These are phyloP conservation scores for Phoma sp. DNA, from an alignment of 2,329 filamentous ascomycete species.

Conservation along the genomic window DNA sequence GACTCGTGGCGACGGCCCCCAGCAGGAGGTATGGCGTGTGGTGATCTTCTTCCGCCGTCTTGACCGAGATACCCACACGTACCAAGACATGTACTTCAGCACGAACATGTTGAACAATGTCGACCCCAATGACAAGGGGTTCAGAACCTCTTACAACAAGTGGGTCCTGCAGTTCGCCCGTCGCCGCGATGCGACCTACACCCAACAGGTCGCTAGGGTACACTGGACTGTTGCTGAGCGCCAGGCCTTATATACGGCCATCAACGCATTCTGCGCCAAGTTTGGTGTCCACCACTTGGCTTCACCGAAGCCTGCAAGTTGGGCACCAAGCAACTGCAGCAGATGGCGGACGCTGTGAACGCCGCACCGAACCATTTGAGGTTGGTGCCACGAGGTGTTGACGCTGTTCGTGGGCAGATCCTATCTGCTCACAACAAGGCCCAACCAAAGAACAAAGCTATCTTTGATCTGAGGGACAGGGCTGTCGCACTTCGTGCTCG, in stretches of 20 bases:
- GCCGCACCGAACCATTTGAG: not conserved
- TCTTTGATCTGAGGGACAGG: constrained; percentile 7
- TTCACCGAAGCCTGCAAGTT: constrained; percentile 4
- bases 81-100: constrained; percentile 12
- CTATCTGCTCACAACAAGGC: constrained; percentile 9
- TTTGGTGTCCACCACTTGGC: constrained; percentile 10
- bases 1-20: not conserved
- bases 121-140: constrained; percentile 15
- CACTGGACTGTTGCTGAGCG: constrained; percentile 19
- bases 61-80: constrained; percentile 2
- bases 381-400: not conserved
- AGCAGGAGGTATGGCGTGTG: constrained; percentile 8
- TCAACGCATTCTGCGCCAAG: constrained; percentile 16
- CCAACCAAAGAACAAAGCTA: constrained; percentile 14
- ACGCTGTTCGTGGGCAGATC: constrained; percentile 22
- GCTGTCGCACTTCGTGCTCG: constrained; percentile 1
- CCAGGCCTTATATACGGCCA: constrained; percentile 4
- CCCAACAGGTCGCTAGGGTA: not conserved
- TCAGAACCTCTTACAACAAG: constrained; percentile 18
- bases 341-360: constrained; percentile 13
- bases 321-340: constrained; percentile 1
- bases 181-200: constrained; percentile 13
- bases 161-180: constrained; percentile 23
- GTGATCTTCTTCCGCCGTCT: constrained; percentile 19
- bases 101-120: constrained; percentile 6